Evolutionary conservation across 2,329 filamentous ascomycete species (phyloP), one percentile per base, ranked within the genome.

Genomic region (Aspergillus chevalieri): DNA sequence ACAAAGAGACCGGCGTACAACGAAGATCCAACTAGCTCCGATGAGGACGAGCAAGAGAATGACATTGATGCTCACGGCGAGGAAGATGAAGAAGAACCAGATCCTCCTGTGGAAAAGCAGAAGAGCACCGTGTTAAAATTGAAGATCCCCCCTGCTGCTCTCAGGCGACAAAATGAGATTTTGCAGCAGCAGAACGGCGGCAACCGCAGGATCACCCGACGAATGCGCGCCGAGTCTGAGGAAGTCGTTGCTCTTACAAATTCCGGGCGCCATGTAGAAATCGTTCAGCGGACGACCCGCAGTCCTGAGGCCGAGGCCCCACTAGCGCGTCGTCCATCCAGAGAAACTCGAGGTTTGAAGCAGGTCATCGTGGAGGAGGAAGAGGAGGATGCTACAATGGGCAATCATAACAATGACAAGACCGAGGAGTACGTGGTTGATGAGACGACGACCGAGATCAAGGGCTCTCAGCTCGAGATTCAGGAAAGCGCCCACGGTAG

Each of bases 241-340:
- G 75, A 79, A 30, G 74, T 84, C 12, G 68, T 82, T 43, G 79
- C 77, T 14, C 67, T 84, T 42, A 79, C 80, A 3, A 77, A 80
- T 54, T 83, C 80, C 6, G 81, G 81, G 15, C 77, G 72, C 51
- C 80, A 84, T 62, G 73, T 75, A 50, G 66, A 79, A 47, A 71
- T 80, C 4, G 69, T 82, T 8, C 73, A 79, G 52, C 69, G 74
- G 55, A 78, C 76, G 22, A 81, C 80, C 2, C 70, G 68, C 38
- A 82, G 75, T 49, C 76, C 79, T 3, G 74, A 80, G 51, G 64
- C 65, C 26, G 56, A 60, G 12, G 39, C 47, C 36, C 6, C 22
- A 26, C 48, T 43, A 22, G 51, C 49, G 9, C 63, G 58, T n/a
- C 59, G 57, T 9, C 56, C 56, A 33, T 59, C 61, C 5, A 61